phyloP scores from a whole-genome alignment of 1,139 yeast genomes.

The Saccharomycopsis hybrid region DNA sequence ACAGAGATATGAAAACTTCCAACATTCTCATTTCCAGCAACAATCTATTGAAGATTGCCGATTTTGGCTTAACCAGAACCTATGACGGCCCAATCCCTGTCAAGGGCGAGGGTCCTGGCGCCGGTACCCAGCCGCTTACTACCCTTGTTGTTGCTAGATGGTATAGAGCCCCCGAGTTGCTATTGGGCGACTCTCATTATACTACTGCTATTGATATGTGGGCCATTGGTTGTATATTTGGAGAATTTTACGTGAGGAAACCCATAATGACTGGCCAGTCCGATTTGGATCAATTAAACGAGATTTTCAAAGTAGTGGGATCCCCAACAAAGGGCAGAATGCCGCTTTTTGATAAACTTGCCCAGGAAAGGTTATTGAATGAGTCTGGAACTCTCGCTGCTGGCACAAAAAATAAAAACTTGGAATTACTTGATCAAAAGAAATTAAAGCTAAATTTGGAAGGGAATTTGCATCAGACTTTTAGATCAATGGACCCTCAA shows the following conservation, averaged over 20 bases:
- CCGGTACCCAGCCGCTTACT: constrained; percentile 39
- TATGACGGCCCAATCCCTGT: constrained; percentile 65
- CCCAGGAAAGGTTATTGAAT: constrained; percentile 29
- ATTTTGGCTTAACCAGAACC: constrained; percentile 84
- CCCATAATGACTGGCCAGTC: constrained; percentile 53
- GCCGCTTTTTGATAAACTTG: constrained; percentile 42
- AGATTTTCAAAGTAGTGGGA: constrained; percentile 49
- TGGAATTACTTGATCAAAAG: constrained; percentile 30
- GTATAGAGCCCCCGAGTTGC: constrained; percentile 58
- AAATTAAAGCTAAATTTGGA: constrained; percentile 30
- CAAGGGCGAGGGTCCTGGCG: constrained; percentile 33
- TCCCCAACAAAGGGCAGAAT: constrained; percentile 41
- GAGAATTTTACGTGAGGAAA: constrained; percentile 44
- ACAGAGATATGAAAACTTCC: constrained; percentile 93
- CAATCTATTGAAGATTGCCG: constrained; percentile 83
- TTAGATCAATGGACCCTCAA: constrained; percentile 25
- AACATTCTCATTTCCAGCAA: constrained; percentile 71
- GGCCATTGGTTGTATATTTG: constrained; percentile 64
- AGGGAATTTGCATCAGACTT: constrained; percentile 46
- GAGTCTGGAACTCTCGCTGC: constrained; percentile 10
- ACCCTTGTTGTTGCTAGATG: constrained; percentile 58
- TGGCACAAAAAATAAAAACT: constrained; percentile 33
- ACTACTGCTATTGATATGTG: constrained; percentile 61
- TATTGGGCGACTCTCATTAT: constrained; percentile 51
- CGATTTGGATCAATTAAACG: constrained; percentile 53